Conservation (phyloP, 805 yeast species). For the Candida ortonii region DNA sequence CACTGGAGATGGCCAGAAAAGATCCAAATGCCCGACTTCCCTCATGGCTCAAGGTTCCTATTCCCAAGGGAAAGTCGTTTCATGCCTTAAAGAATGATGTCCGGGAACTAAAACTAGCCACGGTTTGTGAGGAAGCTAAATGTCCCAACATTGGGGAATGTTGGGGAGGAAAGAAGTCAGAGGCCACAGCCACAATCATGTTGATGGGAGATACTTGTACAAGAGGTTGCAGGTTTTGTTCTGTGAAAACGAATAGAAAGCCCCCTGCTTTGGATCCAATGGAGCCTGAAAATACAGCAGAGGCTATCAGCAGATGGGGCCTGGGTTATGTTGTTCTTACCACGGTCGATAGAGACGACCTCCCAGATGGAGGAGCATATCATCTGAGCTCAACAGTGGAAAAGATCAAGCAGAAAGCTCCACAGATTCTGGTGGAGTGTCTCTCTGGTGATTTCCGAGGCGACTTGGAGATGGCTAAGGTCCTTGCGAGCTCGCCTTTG, state of each 20-base stretch:
- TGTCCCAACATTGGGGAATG: constrained; percentile 99
- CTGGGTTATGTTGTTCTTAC: constrained; percentile 96
- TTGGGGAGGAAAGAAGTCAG: constrained; percentile 96
- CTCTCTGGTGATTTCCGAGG: constrained; percentile 96
- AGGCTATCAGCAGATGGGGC: constrained; percentile 96
- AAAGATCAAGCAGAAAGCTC: constrained; percentile 81
- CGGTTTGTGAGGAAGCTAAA: constrained; percentile 98
- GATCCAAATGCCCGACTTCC: constrained; percentile 78
- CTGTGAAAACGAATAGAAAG: constrained; percentile 85
- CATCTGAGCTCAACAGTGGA: constrained; percentile 87
- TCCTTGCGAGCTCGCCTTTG: constrained; percentile 79
- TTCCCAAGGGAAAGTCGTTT: constrained; percentile 90
- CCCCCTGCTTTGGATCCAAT: constrained; percentile 91
- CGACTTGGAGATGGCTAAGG: constrained; percentile 72
- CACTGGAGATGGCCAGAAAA: constrained; percentile 68
- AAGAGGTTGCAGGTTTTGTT: constrained; percentile 97
- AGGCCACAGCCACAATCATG: constrained; percentile 98
- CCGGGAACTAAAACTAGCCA: constrained; percentile 81
- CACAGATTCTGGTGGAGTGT: constrained; percentile 89
- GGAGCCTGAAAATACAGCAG: constrained; percentile 98
- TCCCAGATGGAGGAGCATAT: constrained; percentile 87
- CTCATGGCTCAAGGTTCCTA: constrained; percentile 90
- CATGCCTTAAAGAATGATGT: constrained; percentile 81
- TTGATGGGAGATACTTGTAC: constrained; percentile 98
- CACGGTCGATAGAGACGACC: constrained; percentile 95